These are phyloP conservation scores for Pichia sp. DNA, from an alignment of 1,139 yeast species.

Conservation along the genomic window DNA sequence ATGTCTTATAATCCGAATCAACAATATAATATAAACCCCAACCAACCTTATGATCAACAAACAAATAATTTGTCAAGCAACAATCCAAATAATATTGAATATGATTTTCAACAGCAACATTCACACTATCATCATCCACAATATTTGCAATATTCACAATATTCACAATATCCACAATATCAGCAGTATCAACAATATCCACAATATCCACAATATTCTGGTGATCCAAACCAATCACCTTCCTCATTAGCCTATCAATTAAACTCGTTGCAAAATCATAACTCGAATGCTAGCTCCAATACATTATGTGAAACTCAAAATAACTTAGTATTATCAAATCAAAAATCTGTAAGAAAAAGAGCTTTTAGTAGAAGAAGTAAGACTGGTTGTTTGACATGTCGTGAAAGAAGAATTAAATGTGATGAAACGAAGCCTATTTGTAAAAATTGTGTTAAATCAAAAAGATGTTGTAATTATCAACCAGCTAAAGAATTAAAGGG, in stretches of 20 bases:
- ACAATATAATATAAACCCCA: not conserved
- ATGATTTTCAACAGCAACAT: not conserved
- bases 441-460: constrained; percentile 64
- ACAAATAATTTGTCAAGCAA: no score
- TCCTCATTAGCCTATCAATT: no score
- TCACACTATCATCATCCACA: not conserved
- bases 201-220: not conserved
- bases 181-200: not conserved
- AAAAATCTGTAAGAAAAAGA: constrained; percentile 16
- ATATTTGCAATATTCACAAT: not conserved
- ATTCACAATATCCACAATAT: not conserved
- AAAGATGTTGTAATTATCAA: constrained; percentile 44
- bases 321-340: not conserved
- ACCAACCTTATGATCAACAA: not conserved
- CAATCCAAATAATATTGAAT: no score
- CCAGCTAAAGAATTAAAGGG: not conserved
- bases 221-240: no score
- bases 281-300: no score
- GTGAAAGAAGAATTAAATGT: constrained; percentile 66
- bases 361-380: constrained; percentile 46
- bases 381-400: constrained; percentile 71
- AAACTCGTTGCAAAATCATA: no score
- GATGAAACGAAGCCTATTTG: constrained; percentile 73
- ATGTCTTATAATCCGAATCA: no score
- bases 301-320: not conserved